Evolutionary conservation across 345 rosid species (phyloP), one percentile per base, ranked within the genome.

Genomic region (Raphanus raphanistrum): DNA sequence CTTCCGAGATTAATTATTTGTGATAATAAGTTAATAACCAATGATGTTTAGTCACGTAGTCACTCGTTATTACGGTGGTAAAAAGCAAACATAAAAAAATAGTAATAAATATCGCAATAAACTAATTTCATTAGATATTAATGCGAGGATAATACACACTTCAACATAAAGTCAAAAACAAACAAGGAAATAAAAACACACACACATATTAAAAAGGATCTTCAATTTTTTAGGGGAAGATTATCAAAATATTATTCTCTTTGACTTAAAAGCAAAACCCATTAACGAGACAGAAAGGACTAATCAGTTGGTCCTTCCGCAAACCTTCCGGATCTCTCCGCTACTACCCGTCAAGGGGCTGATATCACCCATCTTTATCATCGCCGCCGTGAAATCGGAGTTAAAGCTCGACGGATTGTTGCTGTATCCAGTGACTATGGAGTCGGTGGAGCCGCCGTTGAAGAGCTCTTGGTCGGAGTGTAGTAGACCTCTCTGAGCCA

Each of bases 361-460:
- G 35, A 89, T 90, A 63, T 83, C 88, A 58, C 89, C 95, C 97
- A 94, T 90, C 79, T 85, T 92, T 72, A 92, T 89, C 97, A 94
- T 90, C 58, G 88, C 93, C 48, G 89, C 66, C 1, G 62, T 80
- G 31, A 89, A 94, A 71, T 92, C 98, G 0, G 88, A 86, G 26
- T 0, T 80, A 81, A 94, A 94, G 68, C 83, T 75, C 50, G 62
- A 63, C 1, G 90, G 89, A 48, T 13, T 84, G 75, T 66, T 86
- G 77, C 88, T 83, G 54, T 90, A 92, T 5, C 82, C 76, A n/a
- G 66, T 60, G 25, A 92, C 97, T 8, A 89, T 63, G 3, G 93
- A 84, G 70, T 90, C 92, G 4, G 97, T 76, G 21, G 89, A 84
- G 2, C 97, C 97, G 1, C 97, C 95, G 21, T 84, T 89, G 79